These are phyloP conservation scores for Plectosphaerella plurivora DNA, from an alignment of 2,329 filamentous ascomycete species.

Conservation along the genomic window DNA sequence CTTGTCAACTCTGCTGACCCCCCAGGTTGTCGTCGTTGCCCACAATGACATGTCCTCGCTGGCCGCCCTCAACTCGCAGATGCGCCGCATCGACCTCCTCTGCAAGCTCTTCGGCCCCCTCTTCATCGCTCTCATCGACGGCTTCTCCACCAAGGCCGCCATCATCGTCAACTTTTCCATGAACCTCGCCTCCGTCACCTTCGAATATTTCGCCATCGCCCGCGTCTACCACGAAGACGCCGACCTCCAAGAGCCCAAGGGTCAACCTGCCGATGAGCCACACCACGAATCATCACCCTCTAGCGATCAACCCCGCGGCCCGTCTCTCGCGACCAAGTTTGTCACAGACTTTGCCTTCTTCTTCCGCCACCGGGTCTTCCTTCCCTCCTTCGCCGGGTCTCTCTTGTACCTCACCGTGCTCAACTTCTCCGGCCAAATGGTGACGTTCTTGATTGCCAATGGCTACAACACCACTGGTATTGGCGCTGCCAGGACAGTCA, in stretches of 20 bases:
- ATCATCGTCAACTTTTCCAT: conserved; percentile 44
- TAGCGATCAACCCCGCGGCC: neutral
- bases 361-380: conserved; percentile 41
- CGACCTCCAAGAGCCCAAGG: conserved; percentile 18
- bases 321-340: neutral
- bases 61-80: conserved; percentile 48
- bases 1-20: accelerated
- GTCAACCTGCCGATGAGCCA: neutral
- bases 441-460: conserved; percentile 48
- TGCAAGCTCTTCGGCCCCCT: conserved; percentile 56
- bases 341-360: conserved; percentile 32
- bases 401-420: conserved; percentile 53
- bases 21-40: conserved; percentile 35
- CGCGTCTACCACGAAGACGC: conserved; percentile 21
- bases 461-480: conserved; percentile 39
- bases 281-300: neutral
- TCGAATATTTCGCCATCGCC: conserved; percentile 50
- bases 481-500: conserved; percentile 39
- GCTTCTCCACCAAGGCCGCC: conserved; percentile 40
- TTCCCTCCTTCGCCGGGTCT: conserved; percentile 49
- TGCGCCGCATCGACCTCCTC: conserved; percentile 57
- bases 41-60: conserved; percentile 3
- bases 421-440: conserved; percentile 49
- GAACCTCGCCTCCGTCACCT: conserved; percentile 40
- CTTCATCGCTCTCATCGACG: conserved; percentile 48